Base-by-base conservation (phyloP, 306 rosid genomes). In the Mimosa pudica region DNA sequence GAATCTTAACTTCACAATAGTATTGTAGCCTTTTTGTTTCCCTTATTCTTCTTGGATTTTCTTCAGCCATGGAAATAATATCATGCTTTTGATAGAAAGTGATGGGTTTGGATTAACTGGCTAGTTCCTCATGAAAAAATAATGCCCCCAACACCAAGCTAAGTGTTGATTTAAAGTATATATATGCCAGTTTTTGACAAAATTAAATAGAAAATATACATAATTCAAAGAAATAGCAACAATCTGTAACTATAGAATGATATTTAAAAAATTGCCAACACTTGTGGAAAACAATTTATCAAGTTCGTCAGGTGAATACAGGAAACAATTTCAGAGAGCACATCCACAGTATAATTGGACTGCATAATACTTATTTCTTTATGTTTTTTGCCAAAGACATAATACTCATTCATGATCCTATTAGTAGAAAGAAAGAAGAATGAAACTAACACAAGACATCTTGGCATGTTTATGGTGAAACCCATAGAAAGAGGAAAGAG, bases 371-470 rank as follows among this genome's bases (percentile, higher is more conserved):
- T 46, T 10, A 46, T 46, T 2, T 46, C 30, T 24, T 24, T 24
- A 24, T 24, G 30, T 24, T 24, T 24, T 24, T 24, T 24, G 30
- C 30, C 30, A 24, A 24, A 24, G 30, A 24, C 42, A 45, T 10
- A 46, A 46, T 7, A 46, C 10, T 46, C 49, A 46, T 46, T 2
- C 7, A 46, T 7, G 49, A 46, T 46, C 42, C 42, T 2, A 46
- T 1, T 7, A 46, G 49, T 46, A 10, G 14, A 51, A 14, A 12
- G 14, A 6, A 51, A 49, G 57, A 6, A 66, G 7, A 75, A 35
- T 66, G 81, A 79, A 77, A 82, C 70, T 63, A 75, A 79, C 55
- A n/a, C 30, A 57, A n/a, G 18, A n/a, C 32, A 57, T n/a, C 5
- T 57, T 57, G 63, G 32, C n/a, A n/a, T 6, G 3, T 8, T 57